phyloP scores from a whole-genome alignment of 2,329 filamentous ascomycete species.

The Cladosporium sp. region DNA sequence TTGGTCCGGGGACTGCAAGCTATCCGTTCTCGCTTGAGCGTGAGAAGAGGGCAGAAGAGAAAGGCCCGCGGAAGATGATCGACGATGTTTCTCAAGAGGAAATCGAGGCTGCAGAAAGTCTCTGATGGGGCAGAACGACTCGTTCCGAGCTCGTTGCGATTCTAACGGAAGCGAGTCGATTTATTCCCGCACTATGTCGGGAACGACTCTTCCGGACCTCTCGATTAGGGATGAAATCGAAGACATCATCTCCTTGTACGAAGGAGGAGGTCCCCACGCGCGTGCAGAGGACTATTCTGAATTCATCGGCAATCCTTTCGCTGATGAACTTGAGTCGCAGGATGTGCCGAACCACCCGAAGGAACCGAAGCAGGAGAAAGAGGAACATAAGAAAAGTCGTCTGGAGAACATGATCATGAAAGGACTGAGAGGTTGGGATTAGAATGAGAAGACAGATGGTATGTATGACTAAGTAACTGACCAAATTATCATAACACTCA shows the following conservation, averaged over 20 bases:
- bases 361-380: too few species aligned
- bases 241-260: conserved; percentile 12
- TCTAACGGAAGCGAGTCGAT: neutral
- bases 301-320: neutral
- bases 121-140: too few species aligned
- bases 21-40: conserved; percentile 11
- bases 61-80: conserved; percentile 3
- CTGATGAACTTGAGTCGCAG: neutral
- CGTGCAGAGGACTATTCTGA: too few species aligned
- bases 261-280: too few species aligned
- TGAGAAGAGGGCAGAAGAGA: conserved; percentile 6
- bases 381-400: too few species aligned
- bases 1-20: conserved; percentile 5
- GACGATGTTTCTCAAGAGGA: neutral
- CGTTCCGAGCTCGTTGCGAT: too few species aligned
- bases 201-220: neutral
- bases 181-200: conserved; percentile 1
- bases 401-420: too few species aligned
- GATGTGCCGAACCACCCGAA: too few species aligned
- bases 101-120: neutral
- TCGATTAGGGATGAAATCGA: conserved; percentile 7
- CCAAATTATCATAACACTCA: too few species aligned
- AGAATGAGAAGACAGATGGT: too few species aligned
- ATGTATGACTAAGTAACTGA: too few species aligned
- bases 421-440: too few species aligned